These are phyloP conservation scores for Suillus tomentosus DNA, from an alignment of 768 basidiomycete genomes.

Conservation along the genomic window DNA sequence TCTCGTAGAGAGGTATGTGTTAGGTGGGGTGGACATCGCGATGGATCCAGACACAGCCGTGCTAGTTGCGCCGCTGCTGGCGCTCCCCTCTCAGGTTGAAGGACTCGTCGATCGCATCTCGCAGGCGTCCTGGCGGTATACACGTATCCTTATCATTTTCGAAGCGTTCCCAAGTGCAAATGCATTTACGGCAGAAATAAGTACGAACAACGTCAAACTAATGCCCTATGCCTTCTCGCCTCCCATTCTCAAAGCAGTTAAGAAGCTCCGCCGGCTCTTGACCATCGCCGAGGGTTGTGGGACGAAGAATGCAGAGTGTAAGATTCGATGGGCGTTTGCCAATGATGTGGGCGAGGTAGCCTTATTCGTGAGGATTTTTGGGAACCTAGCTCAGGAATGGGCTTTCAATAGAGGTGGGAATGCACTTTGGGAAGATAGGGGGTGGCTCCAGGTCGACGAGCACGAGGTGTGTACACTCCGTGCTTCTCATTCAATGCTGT, in stretches of 20 bases:
- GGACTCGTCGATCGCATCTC: slow-evolving; percentile 46
- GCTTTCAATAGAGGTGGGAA: slow-evolving; percentile 41
- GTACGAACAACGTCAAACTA: slow-evolving; percentile 13
- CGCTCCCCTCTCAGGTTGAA: slow-evolving; percentile 53
- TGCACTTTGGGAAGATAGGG: slow-evolving; percentile 57
- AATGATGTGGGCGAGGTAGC: slow-evolving; percentile 61
- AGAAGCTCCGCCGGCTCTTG: slow-evolving; percentile 64
- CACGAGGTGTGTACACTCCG: slow-evolving; percentile 44
- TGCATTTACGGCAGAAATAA: slow-evolving; percentile 32
- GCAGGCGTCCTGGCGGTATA: slow-evolving; percentile 64
- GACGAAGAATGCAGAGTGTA: slow-evolving; percentile 45
- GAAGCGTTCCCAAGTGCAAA: slow-evolving; percentile 61
- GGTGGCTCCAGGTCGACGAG: slow-evolving; percentile 62
- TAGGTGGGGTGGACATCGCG: slow-evolving; percentile 66
- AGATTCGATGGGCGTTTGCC: slow-evolving; percentile 63
- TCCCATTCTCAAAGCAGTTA: slow-evolving; percentile 68
- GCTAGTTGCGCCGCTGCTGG: slow-evolving; percentile 46
- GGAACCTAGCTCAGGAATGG: slow-evolving; percentile 53
- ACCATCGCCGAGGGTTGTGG: slow-evolving; percentile 62
- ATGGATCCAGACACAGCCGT: slow-evolving; percentile 64
- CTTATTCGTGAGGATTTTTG: slow-evolving; percentile 53
- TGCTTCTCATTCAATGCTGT: slow-evolving; percentile 13
- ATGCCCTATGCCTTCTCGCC: slow-evolving; percentile 56
- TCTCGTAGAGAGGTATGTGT: slow-evolving; percentile 63
- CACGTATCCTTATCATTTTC: slow-evolving; percentile 57